These are phyloP conservation scores for Pichia cabralensis DNA, from an alignment of 805 yeast genomes.

Conservation along the genomic window DNA sequence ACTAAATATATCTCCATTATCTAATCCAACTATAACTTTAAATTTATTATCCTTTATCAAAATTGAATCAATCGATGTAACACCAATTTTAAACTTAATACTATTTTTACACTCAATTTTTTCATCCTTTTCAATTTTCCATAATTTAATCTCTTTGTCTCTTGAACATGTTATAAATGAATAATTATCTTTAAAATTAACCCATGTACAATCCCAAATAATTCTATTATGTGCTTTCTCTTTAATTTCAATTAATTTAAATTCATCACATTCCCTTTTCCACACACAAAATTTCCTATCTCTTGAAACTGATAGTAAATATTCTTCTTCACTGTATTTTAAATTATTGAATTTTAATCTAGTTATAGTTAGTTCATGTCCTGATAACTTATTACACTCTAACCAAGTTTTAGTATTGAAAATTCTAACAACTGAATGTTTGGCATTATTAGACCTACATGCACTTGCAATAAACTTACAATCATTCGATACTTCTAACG, in stretches of 20 bases:
- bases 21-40: conserved; percentile 57
- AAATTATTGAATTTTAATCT: conserved; percentile 61
- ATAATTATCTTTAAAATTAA: conserved; percentile 35
- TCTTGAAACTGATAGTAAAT: conserved; percentile 62
- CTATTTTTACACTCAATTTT: conserved; percentile 28
- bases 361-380: conserved; percentile 81
- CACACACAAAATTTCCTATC: conserved; percentile 82
- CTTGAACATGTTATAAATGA: conserved; percentile 80
- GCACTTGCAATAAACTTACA: conserved; percentile 69
- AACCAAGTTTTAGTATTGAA: conserved; percentile 51
- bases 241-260: conserved; percentile 21
- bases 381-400: conserved; percentile 53
- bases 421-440: conserved; percentile 78
- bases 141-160: conserved; percentile 66
- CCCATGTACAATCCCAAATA: conserved; percentile 93
- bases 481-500: conserved; percentile 63
- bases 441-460: conserved; percentile 76
- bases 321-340: conserved; percentile 36
- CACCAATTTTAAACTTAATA: conserved; percentile 41
- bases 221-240: conserved; percentile 84
- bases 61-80: conserved; percentile 57
- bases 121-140: conserved; percentile 32
- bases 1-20: conserved; percentile 49
- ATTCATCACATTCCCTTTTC: conserved; percentile 30
- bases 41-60: conserved; percentile 23